Percentiles rank a stretch among this genome's conserved stretches.
These are phyloP conservation scores for Powellomyces hirtus DNA, from an alignment of 192 early-diverging fungal genomes.

Conservation along the genomic window DNA sequence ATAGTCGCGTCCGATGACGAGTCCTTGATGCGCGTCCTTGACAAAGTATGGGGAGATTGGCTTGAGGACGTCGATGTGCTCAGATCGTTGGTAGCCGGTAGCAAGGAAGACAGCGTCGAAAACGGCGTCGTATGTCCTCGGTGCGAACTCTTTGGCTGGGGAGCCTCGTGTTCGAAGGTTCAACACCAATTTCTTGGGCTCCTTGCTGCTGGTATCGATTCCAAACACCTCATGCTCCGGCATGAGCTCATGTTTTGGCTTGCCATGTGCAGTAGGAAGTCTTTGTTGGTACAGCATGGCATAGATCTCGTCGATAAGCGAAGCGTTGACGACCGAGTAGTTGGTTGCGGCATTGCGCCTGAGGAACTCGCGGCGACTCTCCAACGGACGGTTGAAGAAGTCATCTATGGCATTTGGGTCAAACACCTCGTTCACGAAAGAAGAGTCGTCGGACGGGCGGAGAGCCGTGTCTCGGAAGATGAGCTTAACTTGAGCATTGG, in stretches of 20 bases:
- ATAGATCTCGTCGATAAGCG: constrained; percentile 27
- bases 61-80: constrained; percentile 1
- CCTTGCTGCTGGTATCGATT: too few relatives aligned
- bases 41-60: not conserved
- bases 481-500: constrained; percentile 17
- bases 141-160: too few relatives aligned
- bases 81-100: constrained; percentile 6
- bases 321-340: constrained; percentile 32
- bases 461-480: constrained; percentile 26
- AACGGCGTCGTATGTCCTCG: not conserved
- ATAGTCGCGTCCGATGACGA: constrained; percentile 19
- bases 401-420: constrained; percentile 12
- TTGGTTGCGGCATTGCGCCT: constrained; percentile 15
- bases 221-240: not conserved
- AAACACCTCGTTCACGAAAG: constrained; percentile 38
- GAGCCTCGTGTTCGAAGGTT: too few relatives aligned
- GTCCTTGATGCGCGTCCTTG: not conserved
- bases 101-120: constrained; percentile 13
- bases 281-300: constrained; percentile 28
- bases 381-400: constrained; percentile 6
- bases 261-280: not conserved
- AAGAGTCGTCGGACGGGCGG: constrained; percentile 24
- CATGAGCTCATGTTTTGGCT: not conserved
- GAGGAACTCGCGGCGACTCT: not conserved
- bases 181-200: too few relatives aligned